Conservation (phyloP, 306 rosid genomes). For the Styphnolobium japonicum region DNA sequence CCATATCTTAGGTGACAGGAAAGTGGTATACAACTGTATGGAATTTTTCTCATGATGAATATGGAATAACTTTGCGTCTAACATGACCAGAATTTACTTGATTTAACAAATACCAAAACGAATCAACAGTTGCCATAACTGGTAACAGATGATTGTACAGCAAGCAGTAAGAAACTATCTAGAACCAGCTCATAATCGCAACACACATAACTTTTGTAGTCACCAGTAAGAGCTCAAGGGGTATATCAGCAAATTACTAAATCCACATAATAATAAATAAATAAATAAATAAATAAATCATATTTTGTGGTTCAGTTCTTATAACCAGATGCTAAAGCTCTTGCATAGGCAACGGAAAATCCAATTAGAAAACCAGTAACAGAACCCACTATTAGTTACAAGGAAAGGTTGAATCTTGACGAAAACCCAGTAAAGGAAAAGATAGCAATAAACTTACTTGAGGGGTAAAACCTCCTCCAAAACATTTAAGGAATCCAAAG, state of each 20-base stretch:
- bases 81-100: not conserved
- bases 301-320: not conserved
- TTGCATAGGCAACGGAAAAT: too few species aligned
- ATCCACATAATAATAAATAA: too few species aligned
- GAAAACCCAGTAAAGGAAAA: conserved; percentile 11
- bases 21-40: not conserved
- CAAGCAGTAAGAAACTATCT: too few species aligned
- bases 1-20: not conserved
- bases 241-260: conserved; percentile 9
- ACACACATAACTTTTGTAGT: too few species aligned
- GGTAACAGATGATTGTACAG: too few species aligned
- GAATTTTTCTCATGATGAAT: not conserved
- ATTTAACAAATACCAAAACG: not conserved
- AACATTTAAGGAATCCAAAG: conserved; percentile 60
- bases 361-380: not conserved
- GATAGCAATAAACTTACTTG: conserved; percentile 44
- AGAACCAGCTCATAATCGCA: too few species aligned
- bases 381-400: not conserved
- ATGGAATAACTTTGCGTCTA: too few species aligned
- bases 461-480: conserved; percentile 65
- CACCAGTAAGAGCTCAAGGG: not conserved
- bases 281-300: not conserved
- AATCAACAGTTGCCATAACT: not conserved
- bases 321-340: not conserved
- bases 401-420: not conserved